phyloP scores from a whole-genome alignment of 139 green algal species.

The Bryopsis sp. region DNA sequence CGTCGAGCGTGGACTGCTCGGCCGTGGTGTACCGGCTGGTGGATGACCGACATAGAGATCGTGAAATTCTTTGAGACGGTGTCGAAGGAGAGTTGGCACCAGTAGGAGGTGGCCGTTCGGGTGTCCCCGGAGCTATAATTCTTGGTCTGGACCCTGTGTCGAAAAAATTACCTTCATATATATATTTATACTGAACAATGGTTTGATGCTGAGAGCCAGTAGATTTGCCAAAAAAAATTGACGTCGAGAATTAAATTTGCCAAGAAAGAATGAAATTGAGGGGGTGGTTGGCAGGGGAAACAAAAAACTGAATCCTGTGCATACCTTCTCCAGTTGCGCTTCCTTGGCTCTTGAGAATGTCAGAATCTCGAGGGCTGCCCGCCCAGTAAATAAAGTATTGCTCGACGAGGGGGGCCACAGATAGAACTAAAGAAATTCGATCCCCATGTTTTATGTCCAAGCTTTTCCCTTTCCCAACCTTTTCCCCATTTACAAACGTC shows the following conservation, averaged over 20 bases:
- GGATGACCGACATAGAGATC: constrained; percentile 21
- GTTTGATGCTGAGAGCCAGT: neutral
- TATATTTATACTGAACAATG: neutral
- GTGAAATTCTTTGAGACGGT: neutral
- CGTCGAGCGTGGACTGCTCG: constrained; percentile 42
- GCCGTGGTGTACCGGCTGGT: constrained; percentile 48
- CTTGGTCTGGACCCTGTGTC: neutral
- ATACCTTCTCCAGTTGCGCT: neutral
- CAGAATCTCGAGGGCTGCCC: constrained; percentile 1
- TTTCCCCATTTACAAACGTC: constrained; percentile 46
- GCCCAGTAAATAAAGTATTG: constrained; percentile 32
- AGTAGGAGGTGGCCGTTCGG: neutral
- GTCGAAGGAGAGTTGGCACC: constrained; percentile 3
- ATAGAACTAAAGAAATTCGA: constrained; percentile 46
- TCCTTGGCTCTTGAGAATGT: neutral
- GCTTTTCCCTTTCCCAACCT: constrained; percentile 21
- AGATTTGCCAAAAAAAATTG: neutral
- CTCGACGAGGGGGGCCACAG: constrained; percentile 50
- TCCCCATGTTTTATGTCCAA: constrained; percentile 33
- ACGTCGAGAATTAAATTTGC: neutral
- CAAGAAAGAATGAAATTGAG: neutral
- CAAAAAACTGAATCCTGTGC: neutral
- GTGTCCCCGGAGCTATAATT: neutral
- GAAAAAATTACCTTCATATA: neutral
- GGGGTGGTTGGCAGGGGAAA: neutral